Evolutionary conservation across 441 rosid species (phyloP), one percentile per base, ranked within the genome.

Genomic region (Dalechampia spathulata): DNA sequence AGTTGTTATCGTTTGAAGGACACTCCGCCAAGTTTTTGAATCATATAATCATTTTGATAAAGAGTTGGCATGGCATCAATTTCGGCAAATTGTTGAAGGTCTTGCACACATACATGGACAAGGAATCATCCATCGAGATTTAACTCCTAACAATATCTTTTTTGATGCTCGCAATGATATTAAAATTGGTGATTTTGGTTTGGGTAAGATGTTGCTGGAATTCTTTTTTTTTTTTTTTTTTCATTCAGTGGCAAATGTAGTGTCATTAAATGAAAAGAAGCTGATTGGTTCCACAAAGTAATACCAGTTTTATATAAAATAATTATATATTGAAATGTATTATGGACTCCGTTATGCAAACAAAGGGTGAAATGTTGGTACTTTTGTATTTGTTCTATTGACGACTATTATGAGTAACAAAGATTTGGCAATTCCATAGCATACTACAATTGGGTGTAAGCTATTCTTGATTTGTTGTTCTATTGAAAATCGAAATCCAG

Each of bases 101-200:
- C 70, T 93, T 81, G 93, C 60, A 36, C 99, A 93, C 71, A 89
- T 93, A 58, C 99, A 93, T 67, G 96, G 85, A 58, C 99, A 93
- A 62, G 99, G 99, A 70, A 93, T 93, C 62, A 89, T 93, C 74
- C 99, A 93, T 79, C 80, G 99, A 36, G 99, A 93, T 76, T 77
- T 93, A 66, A 93, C 99, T n/a, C 99, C 99, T 0, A 93, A 69
- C 65, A 93, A 93, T 68, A 93, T 93, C 57, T 93, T 93, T 66
- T 93, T 89, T 77, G 97, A 85, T 79, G 89, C 99, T 39, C 97
- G 99, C 43, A 77, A 74, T 75, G 99, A 93, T 66, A 77, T 93
- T 67, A 93, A 93, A 74, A 93, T 93, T 67, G 97, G 99, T 20
- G 99, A 93, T 72, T 93, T 93, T 62, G 99, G 99, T 51, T 93